A percentile compares a stretch with the other conserved stretches of the same genome.
Evolutionary conservation across 352 stramenopile species (phyloP).

Genomic region (Thraustotheca clavata): DNA sequence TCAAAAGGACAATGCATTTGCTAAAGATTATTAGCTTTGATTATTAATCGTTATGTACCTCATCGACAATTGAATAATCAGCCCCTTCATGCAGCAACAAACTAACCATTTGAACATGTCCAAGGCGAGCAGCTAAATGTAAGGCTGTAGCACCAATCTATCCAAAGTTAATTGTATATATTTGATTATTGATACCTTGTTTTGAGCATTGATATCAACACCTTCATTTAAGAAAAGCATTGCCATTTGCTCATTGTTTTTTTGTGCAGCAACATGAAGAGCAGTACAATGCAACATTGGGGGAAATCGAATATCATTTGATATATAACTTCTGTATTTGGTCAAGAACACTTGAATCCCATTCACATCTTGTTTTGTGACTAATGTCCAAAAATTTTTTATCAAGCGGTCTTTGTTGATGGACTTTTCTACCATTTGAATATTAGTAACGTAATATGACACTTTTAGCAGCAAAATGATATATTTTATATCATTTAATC

Average conservation of each 20-base stretch:
- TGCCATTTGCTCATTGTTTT: conserved; percentile 12
- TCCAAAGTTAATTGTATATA: not conserved
- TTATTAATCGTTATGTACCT: not conserved
- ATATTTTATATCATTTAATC: too few species aligned
- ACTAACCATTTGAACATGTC: not conserved
- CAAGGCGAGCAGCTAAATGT: conserved; percentile 10
- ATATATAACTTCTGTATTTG: not conserved
- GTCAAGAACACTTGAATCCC: not conserved
- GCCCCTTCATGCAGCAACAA: not conserved
- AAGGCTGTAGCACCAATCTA: conserved; percentile 10
- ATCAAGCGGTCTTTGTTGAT: conserved; percentile 5
- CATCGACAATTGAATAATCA: conserved; percentile 16
- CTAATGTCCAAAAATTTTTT: conserved; percentile 11
- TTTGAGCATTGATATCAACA: conserved; percentile 16
- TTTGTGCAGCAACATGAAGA: conserved; percentile 14
- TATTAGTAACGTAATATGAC: not conserved
- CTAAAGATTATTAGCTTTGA: not conserved
- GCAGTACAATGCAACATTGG: not conserved
- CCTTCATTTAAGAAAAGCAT: conserved; percentile 2
- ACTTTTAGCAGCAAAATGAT: not conserved
- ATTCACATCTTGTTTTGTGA: conserved; percentile 12
- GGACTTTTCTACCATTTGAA: conserved; percentile 1
- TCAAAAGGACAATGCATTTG: conserved; percentile 3
- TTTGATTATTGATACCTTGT: not conserved
- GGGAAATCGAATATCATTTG: not conserved